Evolutionary conservation across 129 eudicot genomes (phyloP).

Genomic region (Helichrysum umbraculigerum): DNA sequence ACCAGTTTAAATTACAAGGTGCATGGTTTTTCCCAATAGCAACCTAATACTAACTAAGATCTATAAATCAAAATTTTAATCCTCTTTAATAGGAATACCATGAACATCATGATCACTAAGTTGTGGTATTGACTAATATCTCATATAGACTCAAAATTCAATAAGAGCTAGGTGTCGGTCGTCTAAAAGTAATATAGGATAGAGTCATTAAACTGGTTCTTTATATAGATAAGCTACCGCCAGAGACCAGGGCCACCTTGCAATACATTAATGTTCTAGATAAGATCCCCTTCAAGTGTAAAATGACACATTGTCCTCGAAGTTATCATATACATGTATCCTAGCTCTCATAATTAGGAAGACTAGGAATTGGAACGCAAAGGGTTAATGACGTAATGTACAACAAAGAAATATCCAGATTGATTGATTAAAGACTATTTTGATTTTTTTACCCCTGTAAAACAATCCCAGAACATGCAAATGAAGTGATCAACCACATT

Average conservation of each 20-base stretch:
- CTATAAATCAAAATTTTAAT: too few relatives aligned
- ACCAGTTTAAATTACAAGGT: too few relatives aligned
- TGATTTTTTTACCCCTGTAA: neutral
- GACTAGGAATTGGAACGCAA: neutral
- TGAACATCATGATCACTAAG: too few relatives aligned
- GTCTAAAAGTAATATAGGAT: too few relatives aligned
- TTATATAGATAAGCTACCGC: neutral
- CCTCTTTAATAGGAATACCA: too few relatives aligned
- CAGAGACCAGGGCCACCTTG: neutral
- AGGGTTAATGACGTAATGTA: neutral
- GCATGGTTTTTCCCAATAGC: too few relatives aligned
- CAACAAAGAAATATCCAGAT: neutral
- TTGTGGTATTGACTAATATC: too few relatives aligned
- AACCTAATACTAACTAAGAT: too few relatives aligned
- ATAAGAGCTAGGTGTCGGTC: too few relatives aligned
- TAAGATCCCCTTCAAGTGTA: neutral
- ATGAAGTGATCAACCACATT: neutral
- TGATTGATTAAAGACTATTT: too few relatives aligned
- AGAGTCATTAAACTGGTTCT: too few relatives aligned
- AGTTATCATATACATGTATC: neutral
- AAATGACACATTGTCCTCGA: neutral
- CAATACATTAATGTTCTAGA: neutral
- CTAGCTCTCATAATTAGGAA: neutral
- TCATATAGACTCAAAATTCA: too few relatives aligned
- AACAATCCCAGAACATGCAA: neutral